phyloP scores from a whole-genome alignment of 2,329 filamentous ascomycete species.

The Seiridium unicorne region DNA sequence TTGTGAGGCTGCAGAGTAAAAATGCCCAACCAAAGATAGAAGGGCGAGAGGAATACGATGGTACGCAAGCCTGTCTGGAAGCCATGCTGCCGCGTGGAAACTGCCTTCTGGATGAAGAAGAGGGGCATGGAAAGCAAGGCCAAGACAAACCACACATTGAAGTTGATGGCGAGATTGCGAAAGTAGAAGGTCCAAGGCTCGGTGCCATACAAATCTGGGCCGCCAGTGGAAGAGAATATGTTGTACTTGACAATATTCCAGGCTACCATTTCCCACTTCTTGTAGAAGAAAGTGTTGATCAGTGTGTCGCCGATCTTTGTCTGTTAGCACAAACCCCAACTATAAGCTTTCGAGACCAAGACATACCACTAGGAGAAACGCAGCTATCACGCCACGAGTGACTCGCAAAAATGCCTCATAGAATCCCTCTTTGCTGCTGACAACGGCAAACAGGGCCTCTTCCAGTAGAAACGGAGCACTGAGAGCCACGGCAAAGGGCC shows the following conservation, averaged over 20 bases:
- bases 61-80: conserved; percentile 72
- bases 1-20: conserved; percentile 95
- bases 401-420: conserved; percentile 61
- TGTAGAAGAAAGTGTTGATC: conserved; percentile 84
- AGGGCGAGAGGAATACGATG: conserved; percentile 75
- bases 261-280: conserved; percentile 71
- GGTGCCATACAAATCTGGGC: conserved; percentile 90
- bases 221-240: conserved; percentile 77
- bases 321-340: conserved; percentile 10
- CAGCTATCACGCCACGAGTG: conserved; percentile 64
- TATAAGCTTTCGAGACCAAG: background rate
- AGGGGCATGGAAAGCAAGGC: conserved; percentile 74
- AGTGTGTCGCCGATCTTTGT: conserved; percentile 64
- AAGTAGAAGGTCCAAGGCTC: conserved; percentile 98
- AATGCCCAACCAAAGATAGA: conserved; percentile 92
- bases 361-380: conserved; percentile 68
- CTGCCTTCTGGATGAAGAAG: conserved; percentile 68
- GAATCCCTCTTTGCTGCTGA: conserved; percentile 57
- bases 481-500: conserved; percentile 89
- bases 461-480: conserved; percentile 78
- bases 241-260: conserved; percentile 97
- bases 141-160: conserved; percentile 89
- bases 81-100: conserved; percentile 59
- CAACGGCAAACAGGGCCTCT: conserved; percentile 60
- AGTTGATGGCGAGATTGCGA: conserved; percentile 87